phyloP scores from a whole-genome alignment of 2,329 filamentous ascomycete genomes.

The Fusarium sp. region DNA sequence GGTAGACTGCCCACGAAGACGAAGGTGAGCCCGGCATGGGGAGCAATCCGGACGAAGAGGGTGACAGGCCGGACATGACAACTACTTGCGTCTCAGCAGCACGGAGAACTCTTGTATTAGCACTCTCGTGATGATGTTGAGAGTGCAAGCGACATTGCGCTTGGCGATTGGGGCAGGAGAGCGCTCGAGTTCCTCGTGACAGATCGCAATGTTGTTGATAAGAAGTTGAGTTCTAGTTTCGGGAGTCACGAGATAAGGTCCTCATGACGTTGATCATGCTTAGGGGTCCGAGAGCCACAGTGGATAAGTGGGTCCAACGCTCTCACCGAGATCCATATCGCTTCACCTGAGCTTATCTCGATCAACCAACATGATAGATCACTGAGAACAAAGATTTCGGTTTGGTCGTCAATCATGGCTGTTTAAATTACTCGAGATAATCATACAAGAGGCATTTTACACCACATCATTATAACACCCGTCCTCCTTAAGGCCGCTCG shows the following conservation, averaged over 20 bases:
- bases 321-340: constrained; percentile 10
- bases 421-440: constrained; percentile 23
- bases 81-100: not conserved
- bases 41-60: constrained; percentile 63
- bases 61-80: constrained; percentile 56
- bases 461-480: constrained; percentile 11
- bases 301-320: constrained; percentile 14
- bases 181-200: not conserved
- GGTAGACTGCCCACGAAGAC: constrained; percentile 83
- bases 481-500: constrained; percentile 17
- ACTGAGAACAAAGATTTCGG: not conserved
- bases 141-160: constrained; percentile 27
- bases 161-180: not conserved
- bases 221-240: constrained; percentile 17
- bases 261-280: constrained; percentile 47
- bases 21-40: constrained; percentile 72
- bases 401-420: constrained; percentile 31
- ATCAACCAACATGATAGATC: not conserved
- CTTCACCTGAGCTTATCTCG: not conserved
- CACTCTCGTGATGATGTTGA: not conserved
- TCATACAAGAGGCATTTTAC: constrained; percentile 20
- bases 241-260: constrained; percentile 38
- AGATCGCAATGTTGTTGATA: constrained; percentile 24
- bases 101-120: not conserved
- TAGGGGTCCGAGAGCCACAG: constrained; percentile 18